Evolutionary conservation across 2,329 filamentous ascomycete species (phyloP).

Genomic region (Colletotrichum eremochloae): DNA sequence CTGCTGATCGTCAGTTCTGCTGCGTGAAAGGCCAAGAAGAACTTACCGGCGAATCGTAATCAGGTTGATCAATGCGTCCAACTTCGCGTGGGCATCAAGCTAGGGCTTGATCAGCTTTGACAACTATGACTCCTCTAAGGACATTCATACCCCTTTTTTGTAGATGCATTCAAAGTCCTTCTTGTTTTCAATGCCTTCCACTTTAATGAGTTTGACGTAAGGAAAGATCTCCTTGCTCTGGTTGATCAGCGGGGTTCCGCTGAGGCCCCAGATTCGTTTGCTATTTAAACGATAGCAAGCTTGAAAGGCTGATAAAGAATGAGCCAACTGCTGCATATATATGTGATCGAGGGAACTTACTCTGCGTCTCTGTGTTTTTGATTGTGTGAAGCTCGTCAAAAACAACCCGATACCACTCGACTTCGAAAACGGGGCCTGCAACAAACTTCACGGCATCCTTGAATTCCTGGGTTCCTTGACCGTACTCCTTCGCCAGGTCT

Average conservation of each 20-base stretch:
- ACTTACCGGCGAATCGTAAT: not conserved
- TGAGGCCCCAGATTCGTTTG: conserved; percentile 5
- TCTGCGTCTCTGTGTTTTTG: conserved; percentile 59
- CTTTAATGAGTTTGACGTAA: not conserved
- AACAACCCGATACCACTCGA: conserved; percentile 4
- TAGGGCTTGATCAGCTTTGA: not conserved
- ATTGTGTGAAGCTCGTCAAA: conserved; percentile 64
- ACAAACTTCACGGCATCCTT: not conserved
- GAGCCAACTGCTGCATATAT: not conserved
- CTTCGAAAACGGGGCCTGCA: not conserved
- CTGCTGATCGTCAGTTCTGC: not conserved
- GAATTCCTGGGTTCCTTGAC: not conserved
- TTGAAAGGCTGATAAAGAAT: not conserved
- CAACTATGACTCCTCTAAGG: not conserved
- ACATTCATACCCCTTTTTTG: not conserved
- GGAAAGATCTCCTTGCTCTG: conserved; percentile 1
- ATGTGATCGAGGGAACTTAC: conserved; percentile 44
- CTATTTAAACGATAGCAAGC: not conserved
- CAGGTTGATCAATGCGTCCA: not conserved
- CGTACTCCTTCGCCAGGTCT: not conserved
- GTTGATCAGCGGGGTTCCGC: conserved; percentile 1
- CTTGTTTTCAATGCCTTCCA: not conserved
- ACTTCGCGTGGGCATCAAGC: not conserved
- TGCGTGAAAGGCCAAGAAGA: rapidly evolving
- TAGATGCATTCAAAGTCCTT: not conserved